These are phyloP conservation scores for Escovopsis sp. DNA, from an alignment of 2,329 filamentous ascomycete genomes.

Conservation along the genomic window DNA sequence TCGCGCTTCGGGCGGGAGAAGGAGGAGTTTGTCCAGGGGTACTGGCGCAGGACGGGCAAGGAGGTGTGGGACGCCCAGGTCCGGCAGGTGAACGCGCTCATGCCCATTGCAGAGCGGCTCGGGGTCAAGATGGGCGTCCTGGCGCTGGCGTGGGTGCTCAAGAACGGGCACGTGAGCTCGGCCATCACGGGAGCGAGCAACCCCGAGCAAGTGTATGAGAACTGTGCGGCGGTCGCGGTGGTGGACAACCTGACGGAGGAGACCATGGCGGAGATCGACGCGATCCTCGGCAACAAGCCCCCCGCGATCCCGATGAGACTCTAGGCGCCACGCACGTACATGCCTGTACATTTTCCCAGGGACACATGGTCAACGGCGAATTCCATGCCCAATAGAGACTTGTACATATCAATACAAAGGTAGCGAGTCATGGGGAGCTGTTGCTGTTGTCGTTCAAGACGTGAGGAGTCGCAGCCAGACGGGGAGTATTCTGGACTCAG, in stretches of 20 bases:
- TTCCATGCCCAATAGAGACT: too few relatives aligned
- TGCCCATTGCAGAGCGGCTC: slow-evolving; percentile 50
- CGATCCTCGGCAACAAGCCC: slow-evolving; percentile 43
- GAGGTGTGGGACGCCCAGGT: slow-evolving; percentile 41
- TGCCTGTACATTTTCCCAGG: too few relatives aligned
- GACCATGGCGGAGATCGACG: slow-evolving; percentile 45
- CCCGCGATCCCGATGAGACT: slow-evolving; percentile 24
- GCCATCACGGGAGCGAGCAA: slow-evolving; percentile 47
- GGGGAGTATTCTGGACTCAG: too few relatives aligned
- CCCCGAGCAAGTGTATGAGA: slow-evolving; percentile 45
- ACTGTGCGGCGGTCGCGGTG: slow-evolving; percentile 35
- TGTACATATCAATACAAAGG: too few relatives aligned
- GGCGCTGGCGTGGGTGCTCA: slow-evolving; percentile 48
- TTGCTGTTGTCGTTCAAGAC: too few relatives aligned
- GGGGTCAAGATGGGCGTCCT: slow-evolving; percentile 41
- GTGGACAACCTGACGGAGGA: slow-evolving; percentile 43
- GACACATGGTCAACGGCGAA: too few relatives aligned
- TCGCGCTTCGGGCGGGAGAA: slow-evolving; percentile 42
- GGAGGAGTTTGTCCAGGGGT: slow-evolving; percentile 40
- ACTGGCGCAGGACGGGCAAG: slow-evolving; percentile 34
- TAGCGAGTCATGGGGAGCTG: too few relatives aligned
- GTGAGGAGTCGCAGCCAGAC: too few relatives aligned
- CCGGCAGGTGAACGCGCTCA: slow-evolving; percentile 42
- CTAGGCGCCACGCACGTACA: slow-evolving; percentile 5
- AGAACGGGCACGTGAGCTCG: slow-evolving; percentile 45